Percentiles rank a stretch among this genome's conserved stretches.
These are phyloP conservation scores for Paraleonurus japonicus DNA, from an alignment of 257 asterid species.

Conservation along the genomic window DNA sequence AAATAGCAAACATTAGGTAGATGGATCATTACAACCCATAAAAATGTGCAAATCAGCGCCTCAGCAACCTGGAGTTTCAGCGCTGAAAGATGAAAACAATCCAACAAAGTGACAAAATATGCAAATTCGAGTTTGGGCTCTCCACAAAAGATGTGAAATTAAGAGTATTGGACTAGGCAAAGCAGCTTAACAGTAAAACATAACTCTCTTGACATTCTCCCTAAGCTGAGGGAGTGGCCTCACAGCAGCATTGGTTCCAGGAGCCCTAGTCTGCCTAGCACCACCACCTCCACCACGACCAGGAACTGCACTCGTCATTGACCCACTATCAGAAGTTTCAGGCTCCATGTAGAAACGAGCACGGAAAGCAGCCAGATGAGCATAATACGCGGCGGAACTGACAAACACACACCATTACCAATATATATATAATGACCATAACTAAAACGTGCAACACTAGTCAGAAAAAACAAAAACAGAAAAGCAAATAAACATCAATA, in stretches of 20 bases:
- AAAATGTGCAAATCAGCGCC: not conserved
- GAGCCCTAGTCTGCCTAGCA: constrained; percentile 53
- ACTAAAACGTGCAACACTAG: not conserved
- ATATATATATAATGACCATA: not conserved
- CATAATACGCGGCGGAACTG: constrained; percentile 97
- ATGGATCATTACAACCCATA: not conserved
- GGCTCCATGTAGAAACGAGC: constrained; percentile 98
- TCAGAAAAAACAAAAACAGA: not conserved
- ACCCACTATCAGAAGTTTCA: constrained; percentile 80
- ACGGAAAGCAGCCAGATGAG: constrained; percentile 92
- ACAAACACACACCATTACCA: not conserved
- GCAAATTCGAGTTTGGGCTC: too few relatives aligned
- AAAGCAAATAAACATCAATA: not conserved
- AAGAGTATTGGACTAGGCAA: not conserved
- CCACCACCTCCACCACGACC: constrained; percentile 59
- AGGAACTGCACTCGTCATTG: constrained; percentile 53
- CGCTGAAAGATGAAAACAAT: not conserved
- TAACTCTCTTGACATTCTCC: constrained; percentile 85
- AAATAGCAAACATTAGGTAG: not conserved
- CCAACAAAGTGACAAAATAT: not conserved
- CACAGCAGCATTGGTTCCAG: constrained; percentile 59
- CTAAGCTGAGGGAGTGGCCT: constrained; percentile 90
- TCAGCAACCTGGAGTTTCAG: not conserved
- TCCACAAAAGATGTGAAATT: too few relatives aligned
- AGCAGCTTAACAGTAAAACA: constrained; percentile 72